Evolutionary conservation across 2,329 filamentous ascomycete species (phyloP).

Genomic region (Fusarium oligoseptatum): DNA sequence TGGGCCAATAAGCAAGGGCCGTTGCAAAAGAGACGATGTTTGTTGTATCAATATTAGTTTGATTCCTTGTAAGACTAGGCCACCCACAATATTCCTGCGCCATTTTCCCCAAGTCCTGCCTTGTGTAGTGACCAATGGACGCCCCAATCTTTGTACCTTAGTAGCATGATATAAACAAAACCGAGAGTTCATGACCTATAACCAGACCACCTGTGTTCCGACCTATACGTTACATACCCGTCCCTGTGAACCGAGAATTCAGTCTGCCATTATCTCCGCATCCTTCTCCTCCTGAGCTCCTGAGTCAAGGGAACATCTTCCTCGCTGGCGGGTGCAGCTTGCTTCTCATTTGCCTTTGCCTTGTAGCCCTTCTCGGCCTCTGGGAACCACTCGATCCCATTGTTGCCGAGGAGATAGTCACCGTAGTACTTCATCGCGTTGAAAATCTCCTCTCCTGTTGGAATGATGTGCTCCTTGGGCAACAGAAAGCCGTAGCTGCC

Average conservation of each 20-base stretch:
- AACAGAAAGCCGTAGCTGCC: slow-evolving; percentile 95
- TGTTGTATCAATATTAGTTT: slow-evolving; percentile 25
- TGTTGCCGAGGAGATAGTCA: slow-evolving; percentile 80
- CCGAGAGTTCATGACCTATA: slow-evolving; percentile 31
- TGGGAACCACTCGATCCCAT: slow-evolving; percentile 68
- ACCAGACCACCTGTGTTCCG: slow-evolving; percentile 17
- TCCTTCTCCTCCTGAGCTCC: slow-evolving; percentile 50
- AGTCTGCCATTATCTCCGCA: slow-evolving; percentile 37
- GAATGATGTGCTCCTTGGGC: slow-evolving; percentile 87
- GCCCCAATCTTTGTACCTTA: slow-evolving; percentile 25
- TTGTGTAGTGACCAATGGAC: slow-evolving; percentile 34
- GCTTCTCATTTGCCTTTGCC: slow-evolving; percentile 16
- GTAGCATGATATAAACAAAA: slow-evolving; percentile 16
- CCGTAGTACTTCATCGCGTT: slow-evolving; percentile 87
- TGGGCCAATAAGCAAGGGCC: slow-evolving; percentile 45
- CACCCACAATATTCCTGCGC: slow-evolving; percentile 22
- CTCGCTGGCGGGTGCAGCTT: slow-evolving; percentile 4
- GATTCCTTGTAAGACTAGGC: slow-evolving; percentile 18
- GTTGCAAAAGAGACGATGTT: background rate
- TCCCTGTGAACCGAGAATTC: background rate
- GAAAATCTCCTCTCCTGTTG: slow-evolving; percentile 89
- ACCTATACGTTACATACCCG: slow-evolving; percentile 18
- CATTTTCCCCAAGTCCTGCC: slow-evolving; percentile 23
- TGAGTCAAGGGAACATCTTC: slow-evolving; percentile 34
- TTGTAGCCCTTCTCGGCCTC: slow-evolving; percentile 42